Evolutionary conservation across 164 flowering plant genomes (phyloP), one percentile per base, ranked within the genome.

Genomic region (Pachysandra terminalis): DNA sequence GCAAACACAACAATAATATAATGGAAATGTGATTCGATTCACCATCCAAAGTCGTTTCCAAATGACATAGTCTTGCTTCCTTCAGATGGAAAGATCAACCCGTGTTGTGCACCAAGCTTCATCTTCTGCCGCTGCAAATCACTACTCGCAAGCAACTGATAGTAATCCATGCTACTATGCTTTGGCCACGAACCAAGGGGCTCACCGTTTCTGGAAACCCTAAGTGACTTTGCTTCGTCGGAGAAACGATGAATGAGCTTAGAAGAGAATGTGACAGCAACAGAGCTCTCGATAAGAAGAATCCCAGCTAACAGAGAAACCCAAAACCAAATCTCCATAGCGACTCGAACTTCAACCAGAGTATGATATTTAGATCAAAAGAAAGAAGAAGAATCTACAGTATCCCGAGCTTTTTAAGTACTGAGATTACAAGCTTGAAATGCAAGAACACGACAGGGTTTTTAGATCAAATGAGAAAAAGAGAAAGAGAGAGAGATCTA

Each of bases 11-110:
- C 48, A 5, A 10, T 48, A 37, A 9, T 1, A 15, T 21, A 19
- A 0, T 14, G 22, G 19, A 26, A 58, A 65, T 51, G 19, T 19
- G 16, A 65, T 2, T 49, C 25, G 62, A 77, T 73, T 74, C 28
- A 91, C 98, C 98, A 94, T 69, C 91, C 97, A 55, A 88, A 83
- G 61, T 94, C 96, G 70, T 94, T 84, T 17, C 98, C 98, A 40
- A 82, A 74, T 0, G 85, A 74, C 73, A 82, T 67, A 9, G 91
- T 83, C 51, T 75, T 76, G 72, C 96, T 90, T 48, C 98, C 97
- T 54, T 86, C 82, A 23, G 90, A 81, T 19, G 93, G 92, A 66
- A 82, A 88, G 13, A 90, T 77, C 9, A 80, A 66, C 80, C 81
- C 83, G 54, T 73, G 79, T 65, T 73, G 76, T 28, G 81, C 68